Evolutionary conservation across 164 flowering plant species (phyloP), one percentile per base, ranked within the genome.

Genomic region (Berberis vulgaris): DNA sequence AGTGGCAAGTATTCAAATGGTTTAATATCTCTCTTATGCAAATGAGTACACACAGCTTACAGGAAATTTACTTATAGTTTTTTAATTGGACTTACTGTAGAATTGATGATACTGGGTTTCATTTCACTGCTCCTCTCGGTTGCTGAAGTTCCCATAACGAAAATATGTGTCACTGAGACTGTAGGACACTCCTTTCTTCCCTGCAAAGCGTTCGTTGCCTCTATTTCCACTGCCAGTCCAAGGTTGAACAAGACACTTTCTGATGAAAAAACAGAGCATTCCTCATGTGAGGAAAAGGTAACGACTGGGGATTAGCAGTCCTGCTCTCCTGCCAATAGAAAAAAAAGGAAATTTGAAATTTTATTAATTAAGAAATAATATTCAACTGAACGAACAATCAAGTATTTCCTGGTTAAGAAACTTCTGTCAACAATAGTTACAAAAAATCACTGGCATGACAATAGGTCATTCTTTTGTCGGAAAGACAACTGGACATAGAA

Each of bases 21-120:
- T 40, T 13, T 1, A 40, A 41, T n/a, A 39, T 26, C 3, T 61
- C n/a, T 45, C 13, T 40, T 9, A 45, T 13, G 4, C 46, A 4
- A 13, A 41, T 13, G 40, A 54, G 1, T n/a, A 13, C 5, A 13
- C 5, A 6, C 3, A 7, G 3, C 6, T 4, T 26, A 26, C 38
- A 4, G 40, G 57, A 3, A 54, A 26, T 26, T 13, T 60, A 5
- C 7, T 26, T 45, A 9, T 44, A 46, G 26, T 2, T 45, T 60
- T 13, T 44, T n/a, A 10, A 3, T 11, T 45, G n/a, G 10, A 10
- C 38, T 49, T 47, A 56, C 3, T 71, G 71, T 60, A 87, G 89
- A 87, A 49, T 60, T 87, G 78, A 77, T 87, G 86, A 75, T 84
- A 39, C 52, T 84, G 77, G 93, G 93, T 7, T 83, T 87, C 69